These are phyloP conservation scores for Rheum nobile DNA, from an alignment of 148 eudicot species.

Conservation along the genomic window DNA sequence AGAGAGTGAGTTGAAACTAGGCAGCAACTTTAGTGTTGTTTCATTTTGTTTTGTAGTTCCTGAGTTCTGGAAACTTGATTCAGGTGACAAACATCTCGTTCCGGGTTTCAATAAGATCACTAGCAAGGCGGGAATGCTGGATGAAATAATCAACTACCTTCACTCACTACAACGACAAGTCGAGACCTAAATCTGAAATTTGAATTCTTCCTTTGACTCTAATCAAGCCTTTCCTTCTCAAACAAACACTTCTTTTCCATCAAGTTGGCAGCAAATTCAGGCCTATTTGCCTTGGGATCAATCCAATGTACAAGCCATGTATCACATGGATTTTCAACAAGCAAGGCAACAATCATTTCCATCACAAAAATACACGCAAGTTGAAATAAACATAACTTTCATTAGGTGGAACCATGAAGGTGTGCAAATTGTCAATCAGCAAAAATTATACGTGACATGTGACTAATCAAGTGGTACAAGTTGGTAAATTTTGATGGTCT, in stretches of 20 bases:
- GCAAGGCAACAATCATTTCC: conserved; percentile 46
- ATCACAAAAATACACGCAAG: conserved; percentile 37
- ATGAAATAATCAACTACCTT: conserved; percentile 90
- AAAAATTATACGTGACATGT: background rate
- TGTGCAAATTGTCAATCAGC: background rate
- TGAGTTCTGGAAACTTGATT: background rate
- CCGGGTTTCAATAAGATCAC: conserved; percentile 95
- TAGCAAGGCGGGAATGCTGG: conserved; percentile 98
- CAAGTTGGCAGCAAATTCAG: conserved; percentile 75
- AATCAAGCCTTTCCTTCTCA: background rate
- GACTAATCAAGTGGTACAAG: background rate
- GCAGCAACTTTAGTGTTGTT: background rate
- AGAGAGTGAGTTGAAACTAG: conserved; percentile 45
- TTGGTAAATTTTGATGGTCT: background rate
- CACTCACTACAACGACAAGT: conserved; percentile 99
- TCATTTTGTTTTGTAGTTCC: background rate
- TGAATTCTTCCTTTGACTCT: background rate
- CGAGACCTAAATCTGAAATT: conserved; percentile 27
- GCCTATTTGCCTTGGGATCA: conserved; percentile 52
- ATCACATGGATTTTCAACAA: conserved; percentile 55
- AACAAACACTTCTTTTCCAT: conserved; percentile 79
- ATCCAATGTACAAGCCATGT: conserved; percentile 45
- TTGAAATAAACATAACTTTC: background rate
- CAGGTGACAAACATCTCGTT: conserved; percentile 89
- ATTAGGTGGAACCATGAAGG: background rate